These are phyloP conservation scores for Saccharomycopsis phalli DNA, from an alignment of 1,139 yeast genomes.

Conservation along the genomic window DNA sequence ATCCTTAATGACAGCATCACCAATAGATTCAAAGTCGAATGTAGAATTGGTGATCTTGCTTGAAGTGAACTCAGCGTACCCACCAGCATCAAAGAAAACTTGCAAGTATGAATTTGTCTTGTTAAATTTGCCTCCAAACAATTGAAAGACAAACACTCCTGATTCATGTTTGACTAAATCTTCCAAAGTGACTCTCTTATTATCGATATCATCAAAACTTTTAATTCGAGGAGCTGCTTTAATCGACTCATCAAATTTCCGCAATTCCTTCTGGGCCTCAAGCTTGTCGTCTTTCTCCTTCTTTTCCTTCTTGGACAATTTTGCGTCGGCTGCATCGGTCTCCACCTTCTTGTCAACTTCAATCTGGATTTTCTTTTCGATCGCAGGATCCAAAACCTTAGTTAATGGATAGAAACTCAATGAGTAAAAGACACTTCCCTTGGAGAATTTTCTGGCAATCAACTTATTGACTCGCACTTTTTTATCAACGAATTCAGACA, in stretches of 20 bases:
- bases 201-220: slow-evolving; percentile 36
- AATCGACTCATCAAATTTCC: slow-evolving; percentile 25
- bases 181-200: slow-evolving; percentile 51
- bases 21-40: slow-evolving; percentile 46
- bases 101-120: slow-evolving; percentile 55
- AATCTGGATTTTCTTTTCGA: slow-evolving; percentile 47
- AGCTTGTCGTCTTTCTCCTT: slow-evolving; percentile 25
- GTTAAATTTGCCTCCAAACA: slow-evolving; percentile 49
- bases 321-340: slow-evolving; percentile 21
- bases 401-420: slow-evolving; percentile 75
- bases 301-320: slow-evolving; percentile 24
- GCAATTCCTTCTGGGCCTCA: slow-evolving; percentile 24
- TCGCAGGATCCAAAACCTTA: slow-evolving; percentile 71
- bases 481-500: slow-evolving; percentile 49
- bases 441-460: slow-evolving; percentile 65
- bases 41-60: slow-evolving; percentile 37
- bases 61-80: slow-evolving; percentile 51
- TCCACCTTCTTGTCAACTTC: slow-evolving; percentile 29
- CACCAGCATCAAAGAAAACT: slow-evolving; percentile 64
- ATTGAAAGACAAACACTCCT: slow-evolving; percentile 68
- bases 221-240: slow-evolving; percentile 33
- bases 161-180: slow-evolving; percentile 54
- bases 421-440: slow-evolving; percentile 68
- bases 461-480: slow-evolving; percentile 53
- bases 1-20: slow-evolving; percentile 69